Evolutionary conservation across 106 monocot genomes (phyloP).

Genomic region (Acanthochlamys bracteata): DNA sequence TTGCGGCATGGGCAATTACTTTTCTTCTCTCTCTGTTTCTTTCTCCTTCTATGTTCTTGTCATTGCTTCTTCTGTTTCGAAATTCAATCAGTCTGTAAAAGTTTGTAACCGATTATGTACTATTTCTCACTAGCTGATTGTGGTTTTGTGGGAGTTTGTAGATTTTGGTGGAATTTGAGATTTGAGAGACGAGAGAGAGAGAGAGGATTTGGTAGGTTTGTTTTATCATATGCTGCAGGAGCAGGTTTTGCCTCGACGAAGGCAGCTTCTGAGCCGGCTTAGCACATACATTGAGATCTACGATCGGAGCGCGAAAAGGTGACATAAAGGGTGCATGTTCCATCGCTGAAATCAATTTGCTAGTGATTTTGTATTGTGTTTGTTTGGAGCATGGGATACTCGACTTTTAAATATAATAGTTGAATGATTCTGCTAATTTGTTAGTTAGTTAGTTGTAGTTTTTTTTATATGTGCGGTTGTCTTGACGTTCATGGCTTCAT

Average conservation of each 20-base stretch:
- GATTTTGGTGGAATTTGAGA: background rate
- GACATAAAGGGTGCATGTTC: conserved; percentile 46
- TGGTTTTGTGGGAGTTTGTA: background rate
- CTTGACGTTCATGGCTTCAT: too few relatives aligned
- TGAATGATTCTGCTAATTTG: too few relatives aligned
- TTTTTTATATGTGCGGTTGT: too few relatives aligned
- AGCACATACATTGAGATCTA: conserved; percentile 27
- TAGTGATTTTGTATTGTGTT: too few relatives aligned
- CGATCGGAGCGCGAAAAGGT: conserved; percentile 56
- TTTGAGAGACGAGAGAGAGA: background rate
- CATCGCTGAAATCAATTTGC: too few relatives aligned
- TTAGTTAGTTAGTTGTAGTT: too few relatives aligned
- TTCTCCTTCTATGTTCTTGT: too few relatives aligned
- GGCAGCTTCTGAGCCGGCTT: conserved; percentile 15
- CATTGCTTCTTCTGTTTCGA: too few relatives aligned
- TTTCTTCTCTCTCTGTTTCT: background rate
- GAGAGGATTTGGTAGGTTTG: background rate
- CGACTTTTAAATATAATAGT: too few relatives aligned
- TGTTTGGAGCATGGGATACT: too few relatives aligned
- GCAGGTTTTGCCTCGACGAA: conserved; percentile 6
- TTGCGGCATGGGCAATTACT: conserved; percentile 59
- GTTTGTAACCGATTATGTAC: background rate
- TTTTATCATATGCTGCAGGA: conserved; percentile 22
- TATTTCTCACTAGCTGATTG: background rate
- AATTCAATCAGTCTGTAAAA: background rate